Base-by-base conservation (phyloP, 805 yeast genomes). In the Metschnikowia hibisci region DNA sequence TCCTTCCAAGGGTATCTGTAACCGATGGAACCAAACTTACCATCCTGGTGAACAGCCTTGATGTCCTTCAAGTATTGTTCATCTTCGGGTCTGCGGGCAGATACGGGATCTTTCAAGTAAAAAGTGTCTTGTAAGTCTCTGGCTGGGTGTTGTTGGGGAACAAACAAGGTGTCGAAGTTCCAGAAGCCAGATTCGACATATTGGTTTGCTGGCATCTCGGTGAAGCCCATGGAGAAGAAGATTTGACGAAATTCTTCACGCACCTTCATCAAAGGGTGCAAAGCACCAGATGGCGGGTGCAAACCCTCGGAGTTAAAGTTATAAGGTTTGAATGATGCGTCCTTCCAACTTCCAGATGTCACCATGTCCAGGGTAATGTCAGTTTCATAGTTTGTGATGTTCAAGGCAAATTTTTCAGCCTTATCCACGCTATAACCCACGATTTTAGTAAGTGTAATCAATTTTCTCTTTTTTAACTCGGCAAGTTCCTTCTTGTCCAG, bases 101-200 rank as follows among this genome's bases (percentile, higher is more conserved):
- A 73, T 39, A 70, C 74, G 27, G 99, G 99, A 62, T 93, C 98
- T 64, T 90, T 91, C 69, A 93, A 76, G 71, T 93, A 93, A 74
- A 93, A 93, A 46, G 99, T 93, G 71, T 93, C 99, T 70, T 93
- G 99, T 64, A 93, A 77, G 65, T 93, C 99, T 74, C 99, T 84
- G 39, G 99, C 99, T 13, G 99, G 99, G 72, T 93, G 99, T 73
- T 93, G 98, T 73, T 93, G 99, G 44, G 99, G 99, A 43, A 93
- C 99, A 59, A 73, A 93, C 58, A 93, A 77, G 3, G 99, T 81
- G 66, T 93, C 99, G 62, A 93, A 93, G 70, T 93, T 93, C 99
- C 99, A 93, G 81, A 93, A 93, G 4, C 98, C 98, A 13, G 93
- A 80, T 63, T 93, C 99, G 41, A 93, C 99, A 64, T 90, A 93